Evolutionary conservation across 192 early-diverging fungal genomes (phyloP).

Genomic region (Coemansia biformis): DNA sequence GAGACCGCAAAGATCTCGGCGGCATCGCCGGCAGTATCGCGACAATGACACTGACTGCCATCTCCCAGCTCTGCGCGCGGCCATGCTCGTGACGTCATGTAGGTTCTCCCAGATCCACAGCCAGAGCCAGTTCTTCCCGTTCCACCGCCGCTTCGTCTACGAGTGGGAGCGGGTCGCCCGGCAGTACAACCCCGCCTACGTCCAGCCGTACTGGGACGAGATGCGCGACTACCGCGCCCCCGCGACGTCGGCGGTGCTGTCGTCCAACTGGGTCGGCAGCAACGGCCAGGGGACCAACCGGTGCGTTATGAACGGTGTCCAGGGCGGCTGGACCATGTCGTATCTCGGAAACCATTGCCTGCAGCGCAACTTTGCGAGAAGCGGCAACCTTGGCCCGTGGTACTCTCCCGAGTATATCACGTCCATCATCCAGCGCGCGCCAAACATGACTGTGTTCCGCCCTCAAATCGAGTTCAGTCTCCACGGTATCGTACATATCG

Average conservation of each 20-base stretch:
- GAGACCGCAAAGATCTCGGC: too few relatives aligned
- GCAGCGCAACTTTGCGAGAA: conserved; percentile 45
- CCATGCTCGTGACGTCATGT: too few relatives aligned
- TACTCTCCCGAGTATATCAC: conserved; percentile 49
- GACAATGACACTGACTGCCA: too few relatives aligned
- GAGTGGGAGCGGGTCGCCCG: conserved; percentile 49
- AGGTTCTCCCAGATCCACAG: conserved; percentile 48
- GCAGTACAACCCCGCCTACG: conserved; percentile 27
- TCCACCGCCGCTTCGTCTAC: conserved; percentile 51
- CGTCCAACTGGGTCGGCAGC: conserved; percentile 46
- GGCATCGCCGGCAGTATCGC: too few relatives aligned
- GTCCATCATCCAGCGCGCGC: conserved; percentile 32
- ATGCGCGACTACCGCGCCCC: conserved; percentile 46
- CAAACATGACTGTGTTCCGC: conserved; percentile 40
- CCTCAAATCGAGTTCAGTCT: conserved; percentile 44
- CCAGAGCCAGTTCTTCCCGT: conserved; percentile 52
- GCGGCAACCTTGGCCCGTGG: conserved; percentile 32
- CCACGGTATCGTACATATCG: conserved; percentile 48
- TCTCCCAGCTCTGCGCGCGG: too few relatives aligned
- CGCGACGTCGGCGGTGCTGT: conserved; percentile 30
- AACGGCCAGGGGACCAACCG: conserved; percentile 37
- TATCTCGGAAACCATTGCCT: conserved; percentile 47
- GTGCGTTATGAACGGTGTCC: conserved; percentile 38
- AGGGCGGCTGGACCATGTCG: conserved; percentile 39
- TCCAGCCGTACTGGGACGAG: conserved; percentile 54